A percentile compares a stretch with the other conserved stretches of the same genome.
Conservation (phyloP, 2,329 filamentous ascomycete genomes). For the Phialophora chinensis region DNA sequence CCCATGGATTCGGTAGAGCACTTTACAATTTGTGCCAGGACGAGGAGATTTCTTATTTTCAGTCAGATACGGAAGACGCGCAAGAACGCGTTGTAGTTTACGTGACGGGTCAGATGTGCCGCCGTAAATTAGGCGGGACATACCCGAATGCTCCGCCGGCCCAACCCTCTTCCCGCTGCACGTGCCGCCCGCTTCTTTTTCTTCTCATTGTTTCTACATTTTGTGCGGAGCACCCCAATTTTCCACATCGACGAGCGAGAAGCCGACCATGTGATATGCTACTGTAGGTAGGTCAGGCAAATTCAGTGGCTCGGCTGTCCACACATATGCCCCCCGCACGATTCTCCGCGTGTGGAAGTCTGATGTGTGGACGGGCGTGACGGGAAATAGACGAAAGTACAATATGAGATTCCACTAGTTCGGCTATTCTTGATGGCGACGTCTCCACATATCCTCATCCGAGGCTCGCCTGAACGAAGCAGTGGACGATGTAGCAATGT, state of each 20-base stretch:
- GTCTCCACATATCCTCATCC: constrained; percentile 2
- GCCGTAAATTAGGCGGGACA: not conserved
- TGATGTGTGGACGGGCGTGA: not conserved
- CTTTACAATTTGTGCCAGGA: not conserved
- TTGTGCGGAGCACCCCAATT: not conserved
- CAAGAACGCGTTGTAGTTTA: not conserved
- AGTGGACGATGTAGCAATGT: not conserved
- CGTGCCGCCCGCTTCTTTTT: not conserved
- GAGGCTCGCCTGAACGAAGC: constrained; percentile 15
- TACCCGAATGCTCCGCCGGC: not conserved
- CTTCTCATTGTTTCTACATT: not conserved
- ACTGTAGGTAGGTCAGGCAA: not conserved
- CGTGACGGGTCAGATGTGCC: not conserved
- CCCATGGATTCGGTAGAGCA: not conserved
- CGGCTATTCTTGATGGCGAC: constrained; percentile 9
- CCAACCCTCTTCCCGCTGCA: not conserved
- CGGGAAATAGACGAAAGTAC: not conserved
- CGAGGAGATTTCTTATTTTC: not conserved
- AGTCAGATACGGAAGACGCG: not conserved
- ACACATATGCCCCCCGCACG: not conserved
- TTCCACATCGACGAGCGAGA: not conserved
- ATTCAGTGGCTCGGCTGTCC: not conserved
- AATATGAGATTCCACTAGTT: not conserved
- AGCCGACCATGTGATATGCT: not conserved
- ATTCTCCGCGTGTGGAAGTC: not conserved